Base-by-base conservation (phyloP, 768 basidiomycete genomes). In the Serpula lacrymans region DNA sequence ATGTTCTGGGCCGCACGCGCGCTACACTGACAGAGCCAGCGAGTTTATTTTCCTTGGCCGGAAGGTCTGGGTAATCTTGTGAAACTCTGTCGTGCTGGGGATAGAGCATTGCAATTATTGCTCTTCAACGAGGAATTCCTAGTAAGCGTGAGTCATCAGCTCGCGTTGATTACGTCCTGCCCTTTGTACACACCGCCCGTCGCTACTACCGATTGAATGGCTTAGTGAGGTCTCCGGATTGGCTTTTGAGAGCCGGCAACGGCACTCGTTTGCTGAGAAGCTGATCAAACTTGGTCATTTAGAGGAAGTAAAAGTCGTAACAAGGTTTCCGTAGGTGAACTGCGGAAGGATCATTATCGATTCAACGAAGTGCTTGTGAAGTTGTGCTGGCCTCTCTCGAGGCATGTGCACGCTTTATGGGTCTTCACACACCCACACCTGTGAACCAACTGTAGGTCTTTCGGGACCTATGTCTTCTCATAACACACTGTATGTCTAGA, bases 101-200 rank as follows among this genome's bases (percentile, higher is more conserved):
- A 84, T 84, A 82, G 83, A 84, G 81, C 80, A 83, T 83, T 85
- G 82, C 79, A 84, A 84, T 83, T 86, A 84, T 85, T 79, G 82
- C 81, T 84, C 84, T 84, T 86, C 81, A 86, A 84, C 80, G 77
- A 84, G 82, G 83, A 84, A 84, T 85, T 75, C 81, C 80, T 83
- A 83, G 83, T 84, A 85, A 82, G 75, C 77, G 77, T 74, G 77
- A 82, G 81, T 86, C 80, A 84, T 83, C 81, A 85, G 80, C 83
- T 83, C 72, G 76, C 80, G 78, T 84, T 81, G 82, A 85, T 83
- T 84, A 84, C 77, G 82, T 84, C 82, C 82, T 84, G 82, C 83
- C 82, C 82, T 83, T 83, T 84, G 80, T 84, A 84, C 80, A 84
- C 82, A 84, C 83, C 79, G 80, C 84, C 82, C 76, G 80, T 84